phyloP scores from a whole-genome alignment of 2,329 filamentous ascomycete genomes.

The Colletotrichum sp. region DNA sequence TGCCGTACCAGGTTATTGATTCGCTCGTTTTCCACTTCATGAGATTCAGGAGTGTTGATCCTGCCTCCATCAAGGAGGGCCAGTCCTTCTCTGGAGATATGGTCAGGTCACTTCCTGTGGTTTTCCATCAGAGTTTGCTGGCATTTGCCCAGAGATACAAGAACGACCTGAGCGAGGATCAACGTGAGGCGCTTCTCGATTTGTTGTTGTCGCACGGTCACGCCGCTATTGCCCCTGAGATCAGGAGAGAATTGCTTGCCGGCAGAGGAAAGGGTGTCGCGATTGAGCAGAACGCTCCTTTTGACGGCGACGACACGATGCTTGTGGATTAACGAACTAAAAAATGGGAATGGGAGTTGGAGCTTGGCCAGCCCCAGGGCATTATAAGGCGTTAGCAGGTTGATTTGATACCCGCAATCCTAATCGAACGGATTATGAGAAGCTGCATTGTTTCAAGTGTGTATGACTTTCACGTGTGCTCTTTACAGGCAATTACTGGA shows the following conservation, averaged over 20 bases:
- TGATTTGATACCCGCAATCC: slow-evolving; percentile 25
- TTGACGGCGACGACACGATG: slow-evolving; percentile 92
- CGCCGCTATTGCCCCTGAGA: slow-evolving; percentile 87
- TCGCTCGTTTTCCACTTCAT: slow-evolving; percentile 96
- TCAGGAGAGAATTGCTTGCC: slow-evolving; percentile 85
- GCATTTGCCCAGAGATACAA: slow-evolving; percentile 94
- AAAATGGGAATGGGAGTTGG: slow-evolving; percentile 16
- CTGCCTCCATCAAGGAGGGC: slow-evolving; percentile 55
- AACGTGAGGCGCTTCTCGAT: slow-evolving; percentile 89
- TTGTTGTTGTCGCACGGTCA: slow-evolving; percentile 85
- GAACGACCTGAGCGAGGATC: slow-evolving; percentile 95
- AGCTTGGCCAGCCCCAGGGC: slow-evolving; percentile 15
- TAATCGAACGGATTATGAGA: slow-evolving; percentile 21
- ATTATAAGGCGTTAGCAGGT: slow-evolving; percentile 22
- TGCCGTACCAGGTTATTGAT: slow-evolving; percentile 94
- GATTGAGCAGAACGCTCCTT: slow-evolving; percentile 59
- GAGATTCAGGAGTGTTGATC: slow-evolving; percentile 78
- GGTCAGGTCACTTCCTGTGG: slow-evolving; percentile 77
- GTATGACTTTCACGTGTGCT: background rate
- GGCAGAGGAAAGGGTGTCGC: slow-evolving; percentile 84
- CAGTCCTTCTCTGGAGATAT: slow-evolving; percentile 52
- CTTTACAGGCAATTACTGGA: background rate
- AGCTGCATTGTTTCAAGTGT: background rate
- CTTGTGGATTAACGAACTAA: slow-evolving; percentile 59
- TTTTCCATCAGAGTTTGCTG: slow-evolving; percentile 95